Conservation (phyloP, 1,284 basidiomycete species). For the Cutaneotrichosporon cutaneum region DNA sequence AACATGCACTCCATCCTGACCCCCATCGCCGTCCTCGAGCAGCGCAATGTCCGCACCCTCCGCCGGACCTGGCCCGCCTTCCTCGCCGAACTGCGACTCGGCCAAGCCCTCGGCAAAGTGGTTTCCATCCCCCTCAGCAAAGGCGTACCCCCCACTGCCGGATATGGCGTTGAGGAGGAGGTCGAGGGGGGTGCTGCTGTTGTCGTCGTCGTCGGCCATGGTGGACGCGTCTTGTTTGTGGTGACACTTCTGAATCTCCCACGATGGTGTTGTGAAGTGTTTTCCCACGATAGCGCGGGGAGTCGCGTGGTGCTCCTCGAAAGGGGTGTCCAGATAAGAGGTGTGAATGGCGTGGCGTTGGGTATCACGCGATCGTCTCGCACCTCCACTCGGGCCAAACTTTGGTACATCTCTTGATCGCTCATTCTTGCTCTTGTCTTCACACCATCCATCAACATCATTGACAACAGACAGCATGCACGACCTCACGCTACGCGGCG, state of each 20-base stretch:
- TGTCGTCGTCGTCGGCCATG: conserved; percentile 18
- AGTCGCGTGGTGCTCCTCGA: not conserved
- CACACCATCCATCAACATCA: not conserved
- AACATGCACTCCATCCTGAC: not conserved
- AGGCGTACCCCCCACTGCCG: conserved; percentile 21
- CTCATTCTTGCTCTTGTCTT: too few relatives aligned
- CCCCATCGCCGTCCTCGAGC: conserved; percentile 3
- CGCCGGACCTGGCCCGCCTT: not conserved
- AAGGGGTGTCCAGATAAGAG: not conserved
- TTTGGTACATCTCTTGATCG: not conserved
- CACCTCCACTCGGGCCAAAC: conserved; percentile 4
- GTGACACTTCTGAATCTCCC: conserved; percentile 23
- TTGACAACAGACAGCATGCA: conserved; percentile 10
- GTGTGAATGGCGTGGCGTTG: conserved; percentile 1
- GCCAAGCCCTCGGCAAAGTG: not conserved
- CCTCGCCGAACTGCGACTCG: not conserved
- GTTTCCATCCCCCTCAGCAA: conserved; percentile 1
- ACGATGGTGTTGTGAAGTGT: conserved; percentile 9
- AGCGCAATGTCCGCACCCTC: conserved; percentile 5
- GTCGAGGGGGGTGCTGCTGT: conserved; percentile 35
- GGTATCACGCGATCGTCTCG: not conserved
- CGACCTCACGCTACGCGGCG: not conserved
- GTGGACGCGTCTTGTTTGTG: conserved; percentile 14
- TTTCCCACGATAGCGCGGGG: not conserved
- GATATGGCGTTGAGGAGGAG: conserved; percentile 48